Evolutionary conservation across 257 asterid genomes (phyloP).

Genomic region (Prunella vulgaris): DNA sequence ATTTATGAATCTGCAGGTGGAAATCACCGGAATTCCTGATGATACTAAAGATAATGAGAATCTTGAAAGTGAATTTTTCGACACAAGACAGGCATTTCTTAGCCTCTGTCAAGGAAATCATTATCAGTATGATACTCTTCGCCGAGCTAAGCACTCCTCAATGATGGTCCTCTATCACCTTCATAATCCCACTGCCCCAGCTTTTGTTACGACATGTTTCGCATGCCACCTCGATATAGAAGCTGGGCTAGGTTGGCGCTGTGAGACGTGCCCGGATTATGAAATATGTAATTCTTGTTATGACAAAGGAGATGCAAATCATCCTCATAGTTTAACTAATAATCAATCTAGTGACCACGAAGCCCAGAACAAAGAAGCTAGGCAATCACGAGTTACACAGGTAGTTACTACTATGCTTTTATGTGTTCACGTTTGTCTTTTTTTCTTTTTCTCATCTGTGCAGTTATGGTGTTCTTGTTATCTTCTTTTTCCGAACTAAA

Average conservation of each 20-base stretch:
- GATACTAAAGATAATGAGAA: constrained; percentile 86
- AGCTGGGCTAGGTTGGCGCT: constrained; percentile 98
- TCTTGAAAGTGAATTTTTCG: constrained; percentile 97
- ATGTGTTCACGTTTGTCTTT: not conserved
- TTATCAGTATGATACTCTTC: constrained; percentile 95
- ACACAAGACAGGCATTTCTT: constrained; percentile 96
- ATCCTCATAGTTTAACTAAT: constrained; percentile 84
- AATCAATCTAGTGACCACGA: constrained; percentile 72
- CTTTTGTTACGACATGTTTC: constrained; percentile 69
- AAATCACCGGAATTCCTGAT: constrained; percentile 54
- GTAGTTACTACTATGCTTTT: constrained; percentile 29
- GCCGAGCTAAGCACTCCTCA: constrained; percentile 97
- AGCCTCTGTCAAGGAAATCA: constrained; percentile 99
- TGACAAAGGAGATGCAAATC: constrained; percentile 74
- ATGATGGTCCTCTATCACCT: constrained; percentile 99
- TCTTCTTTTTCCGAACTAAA: not conserved
- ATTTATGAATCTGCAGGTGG: constrained; percentile 50
- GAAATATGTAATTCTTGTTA: constrained; percentile 87
- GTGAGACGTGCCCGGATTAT: constrained; percentile 93
- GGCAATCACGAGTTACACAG: constrained; percentile 84
- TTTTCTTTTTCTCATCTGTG: not conserved
- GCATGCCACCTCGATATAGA: constrained; percentile 79
- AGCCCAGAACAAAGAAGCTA: constrained; percentile 94
- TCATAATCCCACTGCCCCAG: constrained; percentile 98
- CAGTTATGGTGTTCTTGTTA: not conserved